These are phyloP conservation scores for Dendrostoma leiphaemia DNA, from an alignment of 2,329 filamentous ascomycete genomes.

Conservation along the genomic window DNA sequence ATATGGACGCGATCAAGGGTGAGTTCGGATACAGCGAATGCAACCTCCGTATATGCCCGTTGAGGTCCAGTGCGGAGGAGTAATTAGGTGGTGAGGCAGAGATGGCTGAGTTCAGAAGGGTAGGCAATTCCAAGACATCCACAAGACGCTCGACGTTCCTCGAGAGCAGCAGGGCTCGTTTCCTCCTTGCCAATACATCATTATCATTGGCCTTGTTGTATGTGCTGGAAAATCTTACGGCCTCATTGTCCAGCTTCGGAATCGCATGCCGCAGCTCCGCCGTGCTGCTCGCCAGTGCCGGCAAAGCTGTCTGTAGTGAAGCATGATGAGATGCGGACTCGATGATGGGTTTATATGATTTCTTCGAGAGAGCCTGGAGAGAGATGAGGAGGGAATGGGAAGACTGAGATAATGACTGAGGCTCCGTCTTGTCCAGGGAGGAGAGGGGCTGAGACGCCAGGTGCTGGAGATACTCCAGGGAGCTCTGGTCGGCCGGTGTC, in stretches of 20 bases:
- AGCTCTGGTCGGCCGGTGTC: slow-evolving; percentile 46
- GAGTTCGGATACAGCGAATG: slow-evolving; percentile 81
- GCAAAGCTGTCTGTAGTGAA: slow-evolving; percentile 71
- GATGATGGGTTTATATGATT: slow-evolving; percentile 83
- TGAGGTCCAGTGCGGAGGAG: slow-evolving; percentile 83
- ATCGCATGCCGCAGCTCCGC: slow-evolving; percentile 68
- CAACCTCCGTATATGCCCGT: slow-evolving; percentile 88
- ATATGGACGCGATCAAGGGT: slow-evolving; percentile 69
- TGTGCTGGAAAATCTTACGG: slow-evolving; percentile 75
- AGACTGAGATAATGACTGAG: slow-evolving; percentile 74
- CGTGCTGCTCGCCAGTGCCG: slow-evolving; percentile 63
- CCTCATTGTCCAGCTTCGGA: slow-evolving; percentile 74
- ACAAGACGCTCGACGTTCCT: slow-evolving; percentile 86
- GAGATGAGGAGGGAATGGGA: slow-evolving; percentile 79
- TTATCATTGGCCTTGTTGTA: slow-evolving; percentile 75
- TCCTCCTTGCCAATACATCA: slow-evolving; percentile 69
- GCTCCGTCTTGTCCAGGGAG: slow-evolving; percentile 71
- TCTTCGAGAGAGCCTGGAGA: slow-evolving; percentile 83
- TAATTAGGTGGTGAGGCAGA: slow-evolving; percentile 69
- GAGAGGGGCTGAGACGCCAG: slow-evolving; percentile 75
- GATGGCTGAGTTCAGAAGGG: slow-evolving; percentile 78
- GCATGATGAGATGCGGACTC: slow-evolving; percentile 74
- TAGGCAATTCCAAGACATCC: slow-evolving; percentile 87
- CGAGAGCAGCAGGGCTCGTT: slow-evolving; percentile 76
- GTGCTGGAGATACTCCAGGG: slow-evolving; percentile 70